Conservation (phyloP, 495 filamentous ascomycete species). For the Wilcoxina mikolae region DNA sequence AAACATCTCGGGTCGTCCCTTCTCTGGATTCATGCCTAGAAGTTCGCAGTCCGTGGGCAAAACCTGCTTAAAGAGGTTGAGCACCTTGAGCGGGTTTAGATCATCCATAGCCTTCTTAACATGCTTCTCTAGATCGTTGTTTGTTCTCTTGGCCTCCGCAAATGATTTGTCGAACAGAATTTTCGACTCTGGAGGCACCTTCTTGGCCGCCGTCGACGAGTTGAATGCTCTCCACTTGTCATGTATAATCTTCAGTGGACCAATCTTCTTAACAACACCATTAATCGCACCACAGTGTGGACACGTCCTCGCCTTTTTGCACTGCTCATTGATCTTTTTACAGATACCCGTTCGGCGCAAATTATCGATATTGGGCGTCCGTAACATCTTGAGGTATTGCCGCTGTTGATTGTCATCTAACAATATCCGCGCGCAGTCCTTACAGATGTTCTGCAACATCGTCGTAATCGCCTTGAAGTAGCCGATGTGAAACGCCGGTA, state of each 20-base stretch:
- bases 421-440: constrained; percentile 63
- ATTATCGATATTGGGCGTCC: constrained; percentile 72
- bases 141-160: constrained; percentile 51
- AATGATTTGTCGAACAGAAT: constrained; percentile 73
- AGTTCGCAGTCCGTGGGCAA: constrained; percentile 78
- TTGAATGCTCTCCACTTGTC: constrained; percentile 81
- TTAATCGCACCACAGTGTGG: constrained; percentile 63
- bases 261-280: constrained; percentile 74
- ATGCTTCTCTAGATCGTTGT: constrained; percentile 76
- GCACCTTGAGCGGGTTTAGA: constrained; percentile 70
- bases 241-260: constrained; percentile 81
- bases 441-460: constrained; percentile 88
- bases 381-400: constrained; percentile 56
- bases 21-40: constrained; percentile 67
- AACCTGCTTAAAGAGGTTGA: constrained; percentile 82
- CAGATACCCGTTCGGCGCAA: constrained; percentile 59
- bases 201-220: constrained; percentile 67
- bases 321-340: constrained; percentile 77
- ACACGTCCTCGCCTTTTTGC: constrained; percentile 67
- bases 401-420: constrained; percentile 62
- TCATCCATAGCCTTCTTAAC: constrained; percentile 85
- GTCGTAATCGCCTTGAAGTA: constrained; percentile 82
- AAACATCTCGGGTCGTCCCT: constrained; percentile 90
- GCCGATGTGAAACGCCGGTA: constrained; percentile 88
- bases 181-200: constrained; percentile 64